phyloP scores from a whole-genome alignment of 2,329 filamentous ascomycete genomes.

The Atkinsonella hypoxylon region DNA sequence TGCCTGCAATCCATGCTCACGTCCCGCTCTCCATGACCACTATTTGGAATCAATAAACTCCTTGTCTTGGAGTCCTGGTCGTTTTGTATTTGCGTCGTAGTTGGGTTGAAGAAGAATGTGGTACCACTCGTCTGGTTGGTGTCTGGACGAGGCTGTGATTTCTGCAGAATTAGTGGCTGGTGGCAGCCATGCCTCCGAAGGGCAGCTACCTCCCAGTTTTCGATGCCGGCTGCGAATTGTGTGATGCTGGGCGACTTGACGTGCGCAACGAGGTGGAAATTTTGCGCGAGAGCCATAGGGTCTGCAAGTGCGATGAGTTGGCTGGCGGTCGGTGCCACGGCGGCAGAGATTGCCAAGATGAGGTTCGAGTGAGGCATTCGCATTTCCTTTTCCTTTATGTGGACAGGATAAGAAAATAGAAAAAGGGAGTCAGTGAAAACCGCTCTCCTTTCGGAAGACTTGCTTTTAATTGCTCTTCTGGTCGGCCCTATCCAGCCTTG shows the following conservation, averaged over 20 bases:
- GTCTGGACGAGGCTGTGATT: neutral
- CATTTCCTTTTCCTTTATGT: neutral
- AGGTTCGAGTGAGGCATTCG: neutral
- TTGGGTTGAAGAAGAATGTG: conserved; percentile 3
- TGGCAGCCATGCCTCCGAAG: neutral
- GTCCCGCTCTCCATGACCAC: conserved; percentile 1
- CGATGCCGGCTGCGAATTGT: conserved; percentile 3
- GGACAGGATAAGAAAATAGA: too few relatives aligned
- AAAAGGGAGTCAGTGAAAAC: too few relatives aligned
- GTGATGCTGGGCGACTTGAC: conserved; percentile 2
- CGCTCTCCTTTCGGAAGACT: neutral
- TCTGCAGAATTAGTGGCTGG: conserved; percentile 1
- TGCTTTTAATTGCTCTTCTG: too few relatives aligned
- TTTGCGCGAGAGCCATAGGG: neutral
- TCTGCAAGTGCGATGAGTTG: neutral
- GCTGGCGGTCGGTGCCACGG: neutral
- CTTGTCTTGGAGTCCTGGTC: neutral
- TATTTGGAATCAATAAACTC: neutral
- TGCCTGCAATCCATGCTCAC: conserved; percentile 4
- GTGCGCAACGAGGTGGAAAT: conserved; percentile 2
- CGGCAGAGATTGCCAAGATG: neutral
- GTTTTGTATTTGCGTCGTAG: neutral
- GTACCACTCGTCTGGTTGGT: neutral
- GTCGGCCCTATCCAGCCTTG: too few relatives aligned
- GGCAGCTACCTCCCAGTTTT: conserved; percentile 3